These are phyloP conservation scores for Thalassiosira ordinaria DNA, from an alignment of 352 stramenopile species.

Conservation along the genomic window DNA sequence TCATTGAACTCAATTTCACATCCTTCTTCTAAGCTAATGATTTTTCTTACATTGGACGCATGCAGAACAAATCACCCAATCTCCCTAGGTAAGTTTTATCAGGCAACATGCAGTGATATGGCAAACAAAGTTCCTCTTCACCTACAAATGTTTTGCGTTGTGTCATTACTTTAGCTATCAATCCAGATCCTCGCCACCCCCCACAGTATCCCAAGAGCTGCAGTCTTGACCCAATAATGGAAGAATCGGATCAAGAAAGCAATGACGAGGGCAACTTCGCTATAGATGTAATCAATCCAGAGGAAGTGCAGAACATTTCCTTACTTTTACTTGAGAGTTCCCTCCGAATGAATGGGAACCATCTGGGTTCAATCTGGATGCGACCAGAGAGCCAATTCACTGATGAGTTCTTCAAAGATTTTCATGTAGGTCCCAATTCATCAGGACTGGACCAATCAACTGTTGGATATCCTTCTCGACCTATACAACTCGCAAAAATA, in stretches of 20 bases:
- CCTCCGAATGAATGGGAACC: constrained; percentile 70
- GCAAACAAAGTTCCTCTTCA: too few relatives aligned
- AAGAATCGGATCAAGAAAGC: constrained; percentile 29
- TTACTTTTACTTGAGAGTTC: constrained; percentile 84
- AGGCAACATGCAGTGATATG: too few relatives aligned
- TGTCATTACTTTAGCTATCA: constrained; percentile 31
- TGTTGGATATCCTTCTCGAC: constrained; percentile 68
- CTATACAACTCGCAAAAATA: constrained; percentile 84
- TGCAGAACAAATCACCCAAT: neutral
- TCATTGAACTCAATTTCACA: constrained; percentile 45
- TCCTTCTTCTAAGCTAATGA: constrained; percentile 6
- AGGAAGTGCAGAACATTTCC: constrained; percentile 77
- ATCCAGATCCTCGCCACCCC: constrained; percentile 49
- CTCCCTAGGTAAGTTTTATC: neutral
- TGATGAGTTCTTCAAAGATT: constrained; percentile 29
- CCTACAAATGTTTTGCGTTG: too few relatives aligned
- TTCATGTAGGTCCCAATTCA: constrained; percentile 4
- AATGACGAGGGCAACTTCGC: constrained; percentile 29
- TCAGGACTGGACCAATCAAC: constrained; percentile 28
- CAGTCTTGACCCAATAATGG: constrained; percentile 6
- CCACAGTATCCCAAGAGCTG: constrained; percentile 13
- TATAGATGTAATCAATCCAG: constrained; percentile 59
- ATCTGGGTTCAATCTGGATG: constrained; percentile 86
- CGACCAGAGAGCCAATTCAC: constrained; percentile 69
- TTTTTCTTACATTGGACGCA: too few relatives aligned